Percentiles rank a stretch among this genome's conserved stretches.
These are phyloP conservation scores for Thelonectria olida DNA, from an alignment of 2,329 filamentous ascomycete genomes.

Conservation along the genomic window DNA sequence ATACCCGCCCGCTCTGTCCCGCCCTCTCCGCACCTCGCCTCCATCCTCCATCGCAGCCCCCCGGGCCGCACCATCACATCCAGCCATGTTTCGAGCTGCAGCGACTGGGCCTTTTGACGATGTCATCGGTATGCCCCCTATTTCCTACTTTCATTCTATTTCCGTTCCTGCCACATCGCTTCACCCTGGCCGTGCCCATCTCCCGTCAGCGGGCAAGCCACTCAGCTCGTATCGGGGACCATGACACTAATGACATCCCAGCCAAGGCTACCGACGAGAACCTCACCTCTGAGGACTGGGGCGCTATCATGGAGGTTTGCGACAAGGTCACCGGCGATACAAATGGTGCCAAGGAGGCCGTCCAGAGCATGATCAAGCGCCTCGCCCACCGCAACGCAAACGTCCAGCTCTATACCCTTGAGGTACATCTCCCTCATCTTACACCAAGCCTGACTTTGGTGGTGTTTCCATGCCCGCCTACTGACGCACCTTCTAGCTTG, in stretches of 20 bases:
- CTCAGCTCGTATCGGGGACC: not conserved
- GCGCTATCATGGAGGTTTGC: conserved; percentile 71
- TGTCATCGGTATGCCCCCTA: conserved; percentile 60
- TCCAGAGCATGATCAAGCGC: conserved; percentile 90
- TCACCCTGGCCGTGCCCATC: not conserved
- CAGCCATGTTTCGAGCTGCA: conserved; percentile 67
- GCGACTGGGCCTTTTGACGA: conserved; percentile 68
- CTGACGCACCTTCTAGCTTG: conserved; percentile 64
- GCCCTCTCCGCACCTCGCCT: conserved; percentile 1
- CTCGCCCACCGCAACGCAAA: conserved; percentile 94
- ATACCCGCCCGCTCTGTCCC: not conserved
- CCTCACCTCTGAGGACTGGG: conserved; percentile 83
- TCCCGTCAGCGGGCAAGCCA: not conserved
- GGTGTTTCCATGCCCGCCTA: not conserved
- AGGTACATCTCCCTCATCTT: conserved; percentile 59
- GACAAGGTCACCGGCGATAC: conserved; percentile 64
- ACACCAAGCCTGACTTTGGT: not conserved
- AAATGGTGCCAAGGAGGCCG: conserved; percentile 80
- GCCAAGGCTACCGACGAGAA: conserved; percentile 95
- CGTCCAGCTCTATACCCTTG: conserved; percentile 93
- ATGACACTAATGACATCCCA: conserved; percentile 42
- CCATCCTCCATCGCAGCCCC: conserved; percentile 13
- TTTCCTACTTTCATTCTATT: not conserved
- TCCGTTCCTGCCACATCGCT: not conserved
- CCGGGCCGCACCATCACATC: conserved; percentile 33